Base-by-base conservation (phyloP, 345 rosid genomes). In the Euclidium syriacum region DNA sequence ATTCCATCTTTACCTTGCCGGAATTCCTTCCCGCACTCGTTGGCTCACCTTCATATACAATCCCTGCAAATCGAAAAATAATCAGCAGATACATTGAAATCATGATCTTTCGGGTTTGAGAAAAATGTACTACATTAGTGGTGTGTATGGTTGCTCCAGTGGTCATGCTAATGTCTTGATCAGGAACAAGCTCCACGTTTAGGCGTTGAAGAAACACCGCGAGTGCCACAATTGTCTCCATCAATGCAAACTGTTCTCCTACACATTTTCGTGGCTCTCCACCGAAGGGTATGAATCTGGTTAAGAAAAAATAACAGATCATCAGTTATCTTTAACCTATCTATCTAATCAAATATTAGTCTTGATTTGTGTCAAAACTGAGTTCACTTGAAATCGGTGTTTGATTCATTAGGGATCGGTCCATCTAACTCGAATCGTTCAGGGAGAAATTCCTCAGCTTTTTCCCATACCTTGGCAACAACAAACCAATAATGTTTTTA, bases 221-320 rank as follows among this genome's bases (percentile, higher is more conserved):
- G 1, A 92, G 95, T 7, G 94, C 78, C 60, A 92, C 96, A 20
- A 87, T 80, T 9, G 96, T 88, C 61, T 92, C 98, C 58, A 92
- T 79, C 72, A 92, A 51, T 39, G 96, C 96, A 83, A 92, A 92
- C 58, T 92, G 98, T 69, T 92, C 96, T 1, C 98, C 98, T 11
- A 92, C 94, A 39, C 98, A 89, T 55, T 89, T 92, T 17, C 96
- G 91, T 23, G 98, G 95, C 19, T 96, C 98, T 71, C 98, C 98
- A 19, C 96, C 85, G 66, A 92, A 89, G 2, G 98, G 98, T 72
- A 92, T 89, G 65, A 79, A 89, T 73, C 98, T 92, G 76, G 20
- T 23, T n/a, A n/a, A n/a, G 10, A 15, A 24, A 23, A 32, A 10
- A 30, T 9, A 69, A 30, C 12, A 69, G 26, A 44, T 64, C 36